These are phyloP conservation scores for Lactuca saligna DNA, from an alignment of 129 eudicot species.

Conservation along the genomic window DNA sequence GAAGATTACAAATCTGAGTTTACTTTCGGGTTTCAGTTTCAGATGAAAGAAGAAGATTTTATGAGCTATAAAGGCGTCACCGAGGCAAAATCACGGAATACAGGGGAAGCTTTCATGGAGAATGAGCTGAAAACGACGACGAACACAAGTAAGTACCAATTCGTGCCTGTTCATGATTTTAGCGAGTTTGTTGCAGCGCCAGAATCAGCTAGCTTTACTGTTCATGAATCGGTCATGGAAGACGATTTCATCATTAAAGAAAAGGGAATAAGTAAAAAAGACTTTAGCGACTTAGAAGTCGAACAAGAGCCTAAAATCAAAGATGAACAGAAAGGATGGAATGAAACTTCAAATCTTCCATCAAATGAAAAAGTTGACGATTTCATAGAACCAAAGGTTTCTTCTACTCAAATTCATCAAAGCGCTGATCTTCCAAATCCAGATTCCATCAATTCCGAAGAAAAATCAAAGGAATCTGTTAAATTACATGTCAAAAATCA, in stretches of 20 bases:
- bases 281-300: conserved; percentile 8
- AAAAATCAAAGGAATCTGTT: conserved; percentile 26
- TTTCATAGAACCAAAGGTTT: conserved; percentile 20
- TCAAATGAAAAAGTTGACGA: conserved; percentile 15
- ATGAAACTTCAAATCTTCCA: conserved; percentile 24
- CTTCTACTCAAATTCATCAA: conserved; percentile 10
- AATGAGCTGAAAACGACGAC: conserved; percentile 15
- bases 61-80: conserved; percentile 1
- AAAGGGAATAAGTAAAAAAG: conserved; percentile 6
- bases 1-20: conserved; percentile 40
- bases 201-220: conserved; percentile 46
- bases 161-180: conserved; percentile 41
- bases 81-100: conserved; percentile 28
- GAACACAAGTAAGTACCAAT: conserved; percentile 50
- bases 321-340: conserved; percentile 15
- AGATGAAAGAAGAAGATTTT: conserved; percentile 32
- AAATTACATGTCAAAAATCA: conserved; percentile 16
- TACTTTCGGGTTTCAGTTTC: conserved; percentile 37
- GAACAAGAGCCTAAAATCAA: not conserved
- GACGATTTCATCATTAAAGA: conserved; percentile 16
- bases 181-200: conserved; percentile 53
- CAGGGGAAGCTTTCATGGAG: conserved; percentile 48
- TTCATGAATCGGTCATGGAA: conserved; percentile 59
- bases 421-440: conserved; percentile 1
- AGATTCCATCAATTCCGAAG: conserved; percentile 22